A percentile compares a stretch with the other conserved stretches of the same genome.
Conservation (phyloP, 2,329 filamentous ascomycete species). For the Aureobasidium sp. region DNA sequence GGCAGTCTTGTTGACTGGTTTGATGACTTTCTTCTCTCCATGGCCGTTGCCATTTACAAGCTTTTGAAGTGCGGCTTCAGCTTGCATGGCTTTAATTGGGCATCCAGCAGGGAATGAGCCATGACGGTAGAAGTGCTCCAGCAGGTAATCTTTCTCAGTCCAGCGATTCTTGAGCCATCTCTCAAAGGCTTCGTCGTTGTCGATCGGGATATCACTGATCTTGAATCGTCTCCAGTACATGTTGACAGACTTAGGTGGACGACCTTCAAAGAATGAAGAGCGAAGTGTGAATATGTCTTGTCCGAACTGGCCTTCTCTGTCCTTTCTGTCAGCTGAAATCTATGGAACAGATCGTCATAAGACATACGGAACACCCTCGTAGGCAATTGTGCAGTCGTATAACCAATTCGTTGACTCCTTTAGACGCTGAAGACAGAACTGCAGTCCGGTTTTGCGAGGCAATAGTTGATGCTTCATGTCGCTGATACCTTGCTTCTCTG, state of each 20-base stretch:
- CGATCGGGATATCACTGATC: conserved; percentile 69
- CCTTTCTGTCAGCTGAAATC: background rate
- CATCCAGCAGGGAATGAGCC: conserved; percentile 71
- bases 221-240: conserved; percentile 86
- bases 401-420: conserved; percentile 65
- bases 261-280: conserved; percentile 76
- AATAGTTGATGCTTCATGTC: conserved; percentile 63
- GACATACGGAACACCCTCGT: conserved; percentile 74
- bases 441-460: conserved; percentile 68
- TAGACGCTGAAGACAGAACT: conserved; percentile 67
- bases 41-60: conserved; percentile 26
- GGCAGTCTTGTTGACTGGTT: conserved; percentile 21
- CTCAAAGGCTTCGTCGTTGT: conserved; percentile 62
- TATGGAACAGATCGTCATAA: conserved; percentile 10
- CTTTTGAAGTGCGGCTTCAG: conserved; percentile 25
- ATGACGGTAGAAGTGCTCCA: conserved; percentile 65
- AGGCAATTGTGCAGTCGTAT: conserved; percentile 87
- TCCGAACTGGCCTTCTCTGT: conserved; percentile 52
- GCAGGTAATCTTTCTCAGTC: conserved; percentile 77
- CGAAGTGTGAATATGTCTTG: conserved; percentile 77
- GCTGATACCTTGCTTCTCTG: conserved; percentile 59
- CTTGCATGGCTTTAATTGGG: conserved; percentile 24
- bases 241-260: conserved; percentile 82
- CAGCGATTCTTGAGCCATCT: conserved; percentile 72
- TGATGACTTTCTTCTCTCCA: conserved; percentile 15